Base-by-base conservation (phyloP, 2,329 filamentous ascomycete species). In the Alternaria viburni region DNA sequence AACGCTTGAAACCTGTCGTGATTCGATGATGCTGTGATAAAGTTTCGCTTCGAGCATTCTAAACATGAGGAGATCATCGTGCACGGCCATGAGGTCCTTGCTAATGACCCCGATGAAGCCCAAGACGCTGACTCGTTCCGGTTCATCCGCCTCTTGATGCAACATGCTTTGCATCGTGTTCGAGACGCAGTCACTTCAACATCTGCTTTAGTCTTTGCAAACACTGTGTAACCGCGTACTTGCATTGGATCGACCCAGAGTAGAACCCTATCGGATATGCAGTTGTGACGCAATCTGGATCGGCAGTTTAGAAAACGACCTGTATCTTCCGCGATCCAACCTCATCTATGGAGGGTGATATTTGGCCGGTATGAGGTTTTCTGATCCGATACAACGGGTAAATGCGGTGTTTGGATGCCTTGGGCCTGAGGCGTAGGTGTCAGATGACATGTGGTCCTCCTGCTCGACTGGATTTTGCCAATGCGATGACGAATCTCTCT, bases 91-190 rank as follows among this genome's bases (percentile, higher is more conserved):
- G 44, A 30, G 54, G 57, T 44, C 55, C 54, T 23, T 50, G 45
- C 56, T 43, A 54, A 61, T 62, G 57, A 51, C 46, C 43, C 56
- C 32, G 49, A 61, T 62, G 57, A 51, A 59, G 66, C 60, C 58
- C 55, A 59, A 64, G 23, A 30, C 25, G 23, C 61, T 69, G 67
- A 65, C 65, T 67, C 62, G 65, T 56, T 57, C 66, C 67, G 62
- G 54, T 56, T 51, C 56, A 62, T 61, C 57, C 62, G 62, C 51
- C 47, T 59, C 26, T 47, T 19, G 36, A 59, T 51, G 57, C 54
- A 51, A 57, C 57, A 46, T 52, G 54, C 43, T 41, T 36, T 52
- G 59, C 57, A 19, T 61, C 61, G 57, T 28, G 56, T 51, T 55
- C 54, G 50, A 57, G 45, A 56, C 61, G 26, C 45, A 41, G 51